Evolutionary conservation across 805 yeast genomes (phyloP).

Genomic region (Zygosaccharomyces gambellarensis): DNA sequence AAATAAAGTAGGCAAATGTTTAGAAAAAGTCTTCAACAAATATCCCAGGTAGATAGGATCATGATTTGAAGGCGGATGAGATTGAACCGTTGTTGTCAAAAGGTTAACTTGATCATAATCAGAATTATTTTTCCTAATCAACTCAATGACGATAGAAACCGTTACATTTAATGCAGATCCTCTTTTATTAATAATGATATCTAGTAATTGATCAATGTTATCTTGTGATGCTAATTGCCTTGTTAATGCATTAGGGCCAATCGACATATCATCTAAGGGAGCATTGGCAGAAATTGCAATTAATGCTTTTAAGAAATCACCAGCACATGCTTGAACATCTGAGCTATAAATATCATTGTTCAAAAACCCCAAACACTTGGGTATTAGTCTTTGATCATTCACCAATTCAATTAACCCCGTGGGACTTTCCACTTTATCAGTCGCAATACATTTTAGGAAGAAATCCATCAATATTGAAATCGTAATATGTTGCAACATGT

Average conservation of each 20-base stretch:
- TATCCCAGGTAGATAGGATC: slow-evolving; percentile 90
- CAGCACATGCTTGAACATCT: slow-evolving; percentile 81
- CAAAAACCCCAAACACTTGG: slow-evolving; percentile 62
- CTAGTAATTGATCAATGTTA: slow-evolving; percentile 56
- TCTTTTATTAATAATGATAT: slow-evolving; percentile 59
- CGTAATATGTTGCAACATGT: slow-evolving; percentile 70
- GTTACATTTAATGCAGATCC: slow-evolving; percentile 86
- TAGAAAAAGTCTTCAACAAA: slow-evolving; percentile 67
- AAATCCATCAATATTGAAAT: slow-evolving; percentile 91
- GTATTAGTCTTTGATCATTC: slow-evolving; percentile 66
- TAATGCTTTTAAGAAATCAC: slow-evolving; percentile 89
- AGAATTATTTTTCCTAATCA: slow-evolving; percentile 90
- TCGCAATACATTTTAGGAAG: slow-evolving; percentile 77
- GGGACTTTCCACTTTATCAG: slow-evolving; percentile 84
- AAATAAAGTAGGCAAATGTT: slow-evolving; percentile 40
- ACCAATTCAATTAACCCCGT: slow-evolving; percentile 82
- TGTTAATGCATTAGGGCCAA: slow-evolving; percentile 90
- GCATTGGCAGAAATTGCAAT: slow-evolving; percentile 94
- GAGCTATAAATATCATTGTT: slow-evolving; percentile 51
- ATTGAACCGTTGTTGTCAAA: slow-evolving; percentile 63
- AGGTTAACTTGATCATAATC: slow-evolving; percentile 89
- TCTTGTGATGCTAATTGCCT: slow-evolving; percentile 75
- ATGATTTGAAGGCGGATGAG: slow-evolving; percentile 82
- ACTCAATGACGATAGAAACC: slow-evolving; percentile 87
- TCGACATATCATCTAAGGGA: slow-evolving; percentile 68